Conservation (phyloP, 768 basidiomycete species). For the Boletus huronensis region DNA sequence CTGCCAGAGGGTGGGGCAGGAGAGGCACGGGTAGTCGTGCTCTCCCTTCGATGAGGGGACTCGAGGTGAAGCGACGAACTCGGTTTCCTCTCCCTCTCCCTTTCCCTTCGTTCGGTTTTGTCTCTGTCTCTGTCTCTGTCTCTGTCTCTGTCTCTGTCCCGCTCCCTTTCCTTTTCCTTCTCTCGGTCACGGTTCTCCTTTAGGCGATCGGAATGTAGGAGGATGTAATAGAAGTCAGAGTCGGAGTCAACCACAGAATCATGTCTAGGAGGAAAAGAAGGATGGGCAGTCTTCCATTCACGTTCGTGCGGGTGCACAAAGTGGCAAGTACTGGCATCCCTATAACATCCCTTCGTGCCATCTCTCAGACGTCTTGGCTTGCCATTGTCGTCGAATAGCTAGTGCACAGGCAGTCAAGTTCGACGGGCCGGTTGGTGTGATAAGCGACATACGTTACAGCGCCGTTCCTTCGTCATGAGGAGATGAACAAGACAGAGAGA, state of each 20-base stretch:
- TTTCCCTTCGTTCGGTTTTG: neutral
- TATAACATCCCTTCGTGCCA: slow-evolving; percentile 21
- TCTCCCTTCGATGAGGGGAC: slow-evolving; percentile 19
- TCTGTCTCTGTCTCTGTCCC: neutral
- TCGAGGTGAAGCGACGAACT: slow-evolving; percentile 1
- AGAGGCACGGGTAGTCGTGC: slow-evolving; percentile 11
- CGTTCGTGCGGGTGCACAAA: slow-evolving; percentile 34
- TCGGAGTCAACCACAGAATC: slow-evolving; percentile 21
- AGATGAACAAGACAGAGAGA: neutral
- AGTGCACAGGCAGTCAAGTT: slow-evolving; percentile 1
- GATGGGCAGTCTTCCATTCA: slow-evolving; percentile 29
- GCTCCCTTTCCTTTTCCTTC: neutral
- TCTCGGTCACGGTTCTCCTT: slow-evolving; percentile 12
- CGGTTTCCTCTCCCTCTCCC: slow-evolving; percentile 7
- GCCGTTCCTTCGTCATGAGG: slow-evolving; percentile 21
- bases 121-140: neutral
- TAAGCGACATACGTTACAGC: slow-evolving; percentile 29
- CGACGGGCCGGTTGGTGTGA: neutral
- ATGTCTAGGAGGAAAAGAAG: slow-evolving; percentile 25
- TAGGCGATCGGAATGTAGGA: slow-evolving; percentile 6
- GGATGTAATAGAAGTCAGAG: slow-evolving; percentile 22
- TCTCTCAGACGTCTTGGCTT: slow-evolving; percentile 19
- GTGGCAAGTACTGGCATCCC: slow-evolving; percentile 20
- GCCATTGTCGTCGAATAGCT: slow-evolving; percentile 32
- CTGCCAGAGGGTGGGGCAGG: slow-evolving; percentile 14